These are phyloP conservation scores for Coemansia sp. DNA, from an alignment of 371 early-diverging fungal species.

Conservation along the genomic window DNA sequence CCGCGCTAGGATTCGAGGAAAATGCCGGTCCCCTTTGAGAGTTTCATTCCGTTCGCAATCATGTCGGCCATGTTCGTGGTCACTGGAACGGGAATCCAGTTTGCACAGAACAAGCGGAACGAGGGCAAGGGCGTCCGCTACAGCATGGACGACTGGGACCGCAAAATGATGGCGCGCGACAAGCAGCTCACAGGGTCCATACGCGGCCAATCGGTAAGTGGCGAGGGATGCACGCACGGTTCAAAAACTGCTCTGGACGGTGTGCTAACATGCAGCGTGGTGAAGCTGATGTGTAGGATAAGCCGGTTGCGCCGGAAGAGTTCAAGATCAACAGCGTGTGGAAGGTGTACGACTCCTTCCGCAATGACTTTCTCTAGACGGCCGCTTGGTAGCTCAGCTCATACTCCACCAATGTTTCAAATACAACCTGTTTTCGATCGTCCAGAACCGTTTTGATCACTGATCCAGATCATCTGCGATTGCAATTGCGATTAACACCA, in stretches of 20 bases:
- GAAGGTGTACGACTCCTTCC: constrained; percentile 44
- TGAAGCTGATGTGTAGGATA: constrained; percentile 14
- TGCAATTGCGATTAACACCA: neutral
- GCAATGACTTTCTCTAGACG: constrained; percentile 29
- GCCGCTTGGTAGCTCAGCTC: neutral
- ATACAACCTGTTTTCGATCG: neutral
- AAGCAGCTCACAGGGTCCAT: constrained; percentile 47
- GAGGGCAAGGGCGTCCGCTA: constrained; percentile 44
- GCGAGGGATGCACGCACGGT: neutral
- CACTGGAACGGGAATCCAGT: constrained; percentile 34
- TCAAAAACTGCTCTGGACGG: too few relatives aligned
- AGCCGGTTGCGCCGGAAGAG: constrained; percentile 39
- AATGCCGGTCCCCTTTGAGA: constrained; percentile 51
- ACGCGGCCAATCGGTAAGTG: constrained; percentile 35
- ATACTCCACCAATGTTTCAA: neutral
- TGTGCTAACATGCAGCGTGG: neutral
- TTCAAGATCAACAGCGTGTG: constrained; percentile 48
- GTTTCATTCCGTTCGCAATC: constrained; percentile 45
- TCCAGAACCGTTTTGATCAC: too few relatives aligned
- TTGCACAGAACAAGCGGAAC: constrained; percentile 39
- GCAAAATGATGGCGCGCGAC: constrained; percentile 50
- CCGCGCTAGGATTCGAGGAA: neutral
- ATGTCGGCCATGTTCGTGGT: constrained; percentile 49
- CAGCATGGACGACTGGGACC: constrained; percentile 48
- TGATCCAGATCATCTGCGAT: too few relatives aligned